Percentiles rank a stretch among this genome's conserved stretches.
Conservation (phyloP, 768 basidiomycete species). For the Podaxis rugospora region DNA sequence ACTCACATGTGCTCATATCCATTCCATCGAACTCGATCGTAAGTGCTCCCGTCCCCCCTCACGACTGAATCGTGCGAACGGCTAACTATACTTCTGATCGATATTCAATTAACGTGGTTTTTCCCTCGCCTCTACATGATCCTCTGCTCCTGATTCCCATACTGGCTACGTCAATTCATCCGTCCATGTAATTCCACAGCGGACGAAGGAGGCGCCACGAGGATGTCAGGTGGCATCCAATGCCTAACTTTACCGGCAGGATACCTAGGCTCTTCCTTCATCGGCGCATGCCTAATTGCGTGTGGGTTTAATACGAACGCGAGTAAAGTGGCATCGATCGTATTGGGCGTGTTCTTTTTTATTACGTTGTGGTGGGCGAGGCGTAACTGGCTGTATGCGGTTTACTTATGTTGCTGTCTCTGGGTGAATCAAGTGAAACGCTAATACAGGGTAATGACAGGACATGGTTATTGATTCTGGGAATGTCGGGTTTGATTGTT, state of each 20-base stretch:
- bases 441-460: constrained; percentile 28
- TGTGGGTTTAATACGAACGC: constrained; percentile 89
- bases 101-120: neutral
- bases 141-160: neutral
- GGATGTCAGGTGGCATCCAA: constrained; percentile 81
- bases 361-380: constrained; percentile 89
- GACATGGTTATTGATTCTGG: constrained; percentile 73
- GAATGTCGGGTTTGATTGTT: constrained; percentile 76
- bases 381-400: constrained; percentile 62
- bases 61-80: neutral
- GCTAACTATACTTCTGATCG: neutral
- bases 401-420: neutral
- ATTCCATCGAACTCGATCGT: constrained; percentile 88
- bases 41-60: constrained; percentile 23
- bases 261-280: constrained; percentile 80
- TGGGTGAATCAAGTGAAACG: neutral
- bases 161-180: neutral
- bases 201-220: constrained; percentile 84
- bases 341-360: constrained; percentile 81
- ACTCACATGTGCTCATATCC: constrained; percentile 80
- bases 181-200: constrained; percentile 36
- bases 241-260: constrained; percentile 80
- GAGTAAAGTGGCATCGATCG: constrained; percentile 77
- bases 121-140: neutral
- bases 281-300: constrained; percentile 83